phyloP scores from a whole-genome alignment of 2,329 filamentous ascomycete species.

The Phialophora chinensis region DNA sequence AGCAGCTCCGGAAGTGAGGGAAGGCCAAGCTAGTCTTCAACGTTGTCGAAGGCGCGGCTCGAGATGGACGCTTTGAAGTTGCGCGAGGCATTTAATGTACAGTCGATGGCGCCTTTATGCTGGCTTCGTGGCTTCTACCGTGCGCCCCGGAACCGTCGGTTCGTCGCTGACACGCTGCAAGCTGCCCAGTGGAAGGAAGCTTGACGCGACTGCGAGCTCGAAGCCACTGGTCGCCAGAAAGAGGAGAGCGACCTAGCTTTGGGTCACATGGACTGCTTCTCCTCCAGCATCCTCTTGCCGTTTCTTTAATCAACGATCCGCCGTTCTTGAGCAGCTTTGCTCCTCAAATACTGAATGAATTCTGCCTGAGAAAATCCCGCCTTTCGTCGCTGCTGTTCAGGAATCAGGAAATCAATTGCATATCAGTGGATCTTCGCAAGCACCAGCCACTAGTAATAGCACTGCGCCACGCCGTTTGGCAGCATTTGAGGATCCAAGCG shows the following conservation, averaged over 20 bases:
- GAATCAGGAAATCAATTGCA: constrained; percentile 3
- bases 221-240: background rate
- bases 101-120: background rate
- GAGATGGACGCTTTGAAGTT: background rate
- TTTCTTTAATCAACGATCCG: constrained; percentile 4
- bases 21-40: background rate
- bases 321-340: background rate
- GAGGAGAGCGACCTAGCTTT: constrained; percentile 6
- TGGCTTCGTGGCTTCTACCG: background rate
- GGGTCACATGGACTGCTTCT: constrained; percentile 20
- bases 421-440: constrained; percentile 16
- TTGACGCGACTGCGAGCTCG: constrained; percentile 7
- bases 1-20: constrained; percentile 3
- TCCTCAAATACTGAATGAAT: background rate
- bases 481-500: background rate
- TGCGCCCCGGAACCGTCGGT: constrained; percentile 13
- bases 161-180: constrained; percentile 16
- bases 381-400: background rate
- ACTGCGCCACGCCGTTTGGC: constrained; percentile 29
- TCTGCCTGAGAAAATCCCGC: background rate
- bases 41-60: background rate
- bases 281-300: constrained; percentile 3
- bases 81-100: constrained; percentile 13
- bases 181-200: constrained; percentile 6
- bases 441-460: constrained; percentile 18